Evolutionary conservation across 768 basidiomycete genomes (phyloP).

Genomic region (Phaffia tasmanica): DNA sequence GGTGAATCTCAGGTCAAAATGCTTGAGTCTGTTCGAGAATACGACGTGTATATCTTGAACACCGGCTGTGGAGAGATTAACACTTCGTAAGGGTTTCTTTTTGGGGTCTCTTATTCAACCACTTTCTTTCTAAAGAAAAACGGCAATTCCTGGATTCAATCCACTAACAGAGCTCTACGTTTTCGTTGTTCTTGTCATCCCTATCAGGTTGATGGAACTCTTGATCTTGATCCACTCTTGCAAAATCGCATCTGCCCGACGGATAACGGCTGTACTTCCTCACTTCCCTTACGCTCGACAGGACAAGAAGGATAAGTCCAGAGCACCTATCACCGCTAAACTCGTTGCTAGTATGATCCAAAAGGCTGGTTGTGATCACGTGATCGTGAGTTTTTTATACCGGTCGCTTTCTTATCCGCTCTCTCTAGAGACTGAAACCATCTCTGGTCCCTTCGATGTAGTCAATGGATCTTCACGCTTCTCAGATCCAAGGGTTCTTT

Average conservation of each 20-base stretch:
- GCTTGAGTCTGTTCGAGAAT: slow-evolving; percentile 86
- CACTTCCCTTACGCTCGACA: slow-evolving; percentile 65
- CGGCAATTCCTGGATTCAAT: background rate
- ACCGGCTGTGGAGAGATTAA: slow-evolving; percentile 26
- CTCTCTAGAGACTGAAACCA: background rate
- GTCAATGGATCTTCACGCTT: slow-evolving; percentile 97
- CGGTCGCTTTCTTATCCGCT: background rate
- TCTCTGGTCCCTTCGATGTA: slow-evolving; percentile 11
- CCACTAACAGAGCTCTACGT: background rate
- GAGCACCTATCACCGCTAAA: slow-evolving; percentile 96
- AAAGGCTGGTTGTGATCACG: slow-evolving; percentile 93
- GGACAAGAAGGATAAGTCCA: slow-evolving; percentile 95
- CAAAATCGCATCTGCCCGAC: slow-evolving; percentile 86
- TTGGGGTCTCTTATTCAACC: slow-evolving; percentile 15
- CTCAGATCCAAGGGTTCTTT: slow-evolving; percentile 98
- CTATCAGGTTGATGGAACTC: slow-evolving; percentile 96
- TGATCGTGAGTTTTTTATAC: slow-evolving; percentile 47
- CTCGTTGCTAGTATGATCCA: slow-evolving; percentile 96
- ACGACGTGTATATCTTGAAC: slow-evolving; percentile 98
- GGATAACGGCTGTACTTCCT: slow-evolving; percentile 95
- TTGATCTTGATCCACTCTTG: slow-evolving; percentile 97
- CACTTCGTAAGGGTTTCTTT: slow-evolving; percentile 19
- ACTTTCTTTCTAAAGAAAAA: slow-evolving; percentile 11
- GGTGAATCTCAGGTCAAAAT: slow-evolving; percentile 95
- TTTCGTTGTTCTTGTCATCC: slow-evolving; percentile 46